Base-by-base conservation (phyloP, 2,329 filamentous ascomycete species). In the Pestalotiopsis sp. region DNA sequence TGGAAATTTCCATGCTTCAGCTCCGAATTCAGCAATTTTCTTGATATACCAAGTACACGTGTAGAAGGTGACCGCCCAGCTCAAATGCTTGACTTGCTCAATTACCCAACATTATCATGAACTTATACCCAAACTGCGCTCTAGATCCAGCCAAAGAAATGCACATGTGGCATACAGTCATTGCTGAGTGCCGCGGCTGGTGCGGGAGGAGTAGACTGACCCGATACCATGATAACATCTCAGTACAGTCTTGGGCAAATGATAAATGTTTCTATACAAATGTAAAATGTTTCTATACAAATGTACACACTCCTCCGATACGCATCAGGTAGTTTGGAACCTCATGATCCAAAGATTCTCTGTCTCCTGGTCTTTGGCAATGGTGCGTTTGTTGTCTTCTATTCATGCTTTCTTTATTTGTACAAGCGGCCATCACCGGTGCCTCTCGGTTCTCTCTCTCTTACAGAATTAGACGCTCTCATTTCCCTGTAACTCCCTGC, bases 361-460 rank as follows among this genome's bases (percentile, higher is more conserved):
- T 39, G 13, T 35, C 10, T 39, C 61, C 22, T 35, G 38, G 14
- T 44, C 20, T 24, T 24, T 30, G 22, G 24, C 68, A 69, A 69
- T 69, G 71, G 68, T 69, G 68, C 66, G 70, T 70, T 72, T 65
- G 67, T 69, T 72, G 69, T 69, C 58, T 69, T 66, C 71, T 69
- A 70, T 68, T 69, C 67, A 69, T 52, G 66, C 65, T 70, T 44
- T 63, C 39, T 68, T 69, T 70, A 68, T 73, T 73, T 71, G 64
- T 73, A 74, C 73, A 75, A 70, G 69, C 68, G 64, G 55, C 62
- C 66, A 64, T 22, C 13, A 44, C 38, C 17, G n/a, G 38, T 17
- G 17, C 55, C 22, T 64, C 64, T 40, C n/a, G 22, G 64, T 38
- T 24, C 30, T 38, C 22, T 56, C 24, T 13, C 14, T 48, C 40